Evolutionary conservation across 306 rosid genomes (phyloP), one percentile per base, ranked within the genome.

Genomic region (Lathyrus aphaca): DNA sequence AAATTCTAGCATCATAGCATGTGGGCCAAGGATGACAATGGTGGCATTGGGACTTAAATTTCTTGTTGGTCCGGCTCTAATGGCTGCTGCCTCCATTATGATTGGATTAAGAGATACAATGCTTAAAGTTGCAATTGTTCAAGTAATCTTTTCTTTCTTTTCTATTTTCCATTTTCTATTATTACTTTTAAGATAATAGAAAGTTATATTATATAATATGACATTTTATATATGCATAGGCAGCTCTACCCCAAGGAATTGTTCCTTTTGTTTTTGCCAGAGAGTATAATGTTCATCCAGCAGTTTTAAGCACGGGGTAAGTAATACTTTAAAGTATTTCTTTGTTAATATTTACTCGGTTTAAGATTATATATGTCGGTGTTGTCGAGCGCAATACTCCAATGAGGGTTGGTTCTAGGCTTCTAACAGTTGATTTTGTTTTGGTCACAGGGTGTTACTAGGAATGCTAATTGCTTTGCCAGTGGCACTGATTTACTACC

Each of bases 231-330:
- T 65, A 25, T 68, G 59, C 32, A 76, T 84, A 94, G 99, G 99
- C 99, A 30, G 92, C 96, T 70, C 86, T 94, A 29, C 99, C 99
- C 53, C 99, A 88, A 73, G 99, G 96, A 76, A 94, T 94, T 68
- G 99, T 91, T 78, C 96, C 99, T 53, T 94, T 94, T 75, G 97
- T 94, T 45, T 90, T 94, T 66, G 92, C 98, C 27, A 90, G 83
- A 80, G 98, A 94, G 84, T 94, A 94, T 21, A 83, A 90, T 51
- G 82, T 88, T 17, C 71, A 90, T 77, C 97, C 98, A 46, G 86
- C 85, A 42, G 75, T 94, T 75, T 68, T 90, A 53, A 90, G 98
- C 79, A 90, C 98, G 2, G 97, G 95, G 98, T 90, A 84, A 54
- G 58, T 17, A 70, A 71, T 79, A 8, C 71, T 74, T 67, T 62